Evolutionary conservation across 768 basidiomycete genomes (phyloP), one percentile per base, ranked within the genome.

Genomic region (Fibroporia radiculosa): DNA sequence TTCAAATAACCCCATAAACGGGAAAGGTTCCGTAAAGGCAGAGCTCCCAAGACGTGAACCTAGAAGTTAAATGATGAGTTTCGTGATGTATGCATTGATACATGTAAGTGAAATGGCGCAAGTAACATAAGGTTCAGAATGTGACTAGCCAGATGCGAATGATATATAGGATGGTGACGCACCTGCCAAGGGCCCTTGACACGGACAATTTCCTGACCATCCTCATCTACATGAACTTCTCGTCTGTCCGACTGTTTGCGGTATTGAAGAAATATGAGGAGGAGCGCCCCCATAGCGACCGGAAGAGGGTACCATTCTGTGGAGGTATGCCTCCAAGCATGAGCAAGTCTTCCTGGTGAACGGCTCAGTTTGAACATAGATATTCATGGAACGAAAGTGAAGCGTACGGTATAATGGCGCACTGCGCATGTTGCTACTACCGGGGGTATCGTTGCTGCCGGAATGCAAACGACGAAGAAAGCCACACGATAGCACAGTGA

Each of bases 1-100:
- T 97, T 99, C 49, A 98, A 57, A 63, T 93, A 93, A 5, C 96
- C 96, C 93, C 95, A 98, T 4, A 98, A 65, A 1, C 93, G 84
- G n/a, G 95, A 98, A 60, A 97, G 80, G 49, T 92, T 92, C 32
- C 93, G 81, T 5, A 98, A 75, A 0, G 96, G 96, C 1, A 99
- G 76, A 8, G 93, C 93, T 41, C 93, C 95, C 40, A 98, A 72
- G 37, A 98, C 93, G 65, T 95, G 88, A n/a, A 98, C 91, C 92
- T 90, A 26, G 49, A 6, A 18, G 16, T 20, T 7, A 25, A 16
- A 20, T 28, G 14, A 25, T 23, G 12, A 24, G 18, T 12, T 26
- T 7, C 28, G 18, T 18, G 19, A 27, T 22, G 42, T 40, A 19
- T 7, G 16, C 26, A 27, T 24, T 27, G 39, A 11, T n/a, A 24